Base-by-base conservation (phyloP, 106 monocot genomes). In the Ottelia alismoides region DNA sequence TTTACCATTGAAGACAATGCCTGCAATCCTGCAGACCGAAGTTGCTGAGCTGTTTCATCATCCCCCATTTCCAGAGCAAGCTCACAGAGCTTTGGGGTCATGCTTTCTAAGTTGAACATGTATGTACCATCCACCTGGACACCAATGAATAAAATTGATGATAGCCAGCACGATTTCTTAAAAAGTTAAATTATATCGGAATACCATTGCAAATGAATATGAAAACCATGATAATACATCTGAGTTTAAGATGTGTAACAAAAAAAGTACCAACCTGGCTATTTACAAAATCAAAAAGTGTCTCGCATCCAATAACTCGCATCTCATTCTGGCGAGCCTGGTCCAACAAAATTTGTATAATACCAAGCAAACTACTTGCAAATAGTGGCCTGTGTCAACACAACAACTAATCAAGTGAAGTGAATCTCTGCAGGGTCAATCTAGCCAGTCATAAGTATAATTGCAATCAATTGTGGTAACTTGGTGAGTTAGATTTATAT, bases 321-420 rank as follows among this genome's bases (percentile, higher is more conserved):
- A 94, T 71, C 56, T 78, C 88, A 61, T 94, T 69, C 27, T 94
- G 72, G 55, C 78, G 75, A 65, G 74, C 77, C 75, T 94, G 93
- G 47, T 94, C 93, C 66, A 94, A 58, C 28, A 94, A 72, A 58
- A 76, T 81, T 23, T 70, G 57, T 60, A 84, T 76, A 21, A 94
- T 84, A 27, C 52, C 81, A 49, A 88, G 50, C 52, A 94, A 78
- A 52, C 88, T 94, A 59, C 73, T 94, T 46, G 88, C 88, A 71
- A 88, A 84, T 21, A 93, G 66, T 67, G 93, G 76, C 93, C 88
- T 94, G 88, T 29, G 61, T n/a, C n/a, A n/a, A n/a, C n/a, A n/a
- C n/a, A n/a, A n/a, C n/a, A n/a, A n/a, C n/a, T n/a, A n/a, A n/a
- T n/a, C n/a, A n/a, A n/a, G n/a, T n/a, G n/a, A n/a, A n/a, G n/a